Base-by-base conservation (phyloP, 2,329 filamentous ascomycete species). In the Bipolaris victoriae region DNA sequence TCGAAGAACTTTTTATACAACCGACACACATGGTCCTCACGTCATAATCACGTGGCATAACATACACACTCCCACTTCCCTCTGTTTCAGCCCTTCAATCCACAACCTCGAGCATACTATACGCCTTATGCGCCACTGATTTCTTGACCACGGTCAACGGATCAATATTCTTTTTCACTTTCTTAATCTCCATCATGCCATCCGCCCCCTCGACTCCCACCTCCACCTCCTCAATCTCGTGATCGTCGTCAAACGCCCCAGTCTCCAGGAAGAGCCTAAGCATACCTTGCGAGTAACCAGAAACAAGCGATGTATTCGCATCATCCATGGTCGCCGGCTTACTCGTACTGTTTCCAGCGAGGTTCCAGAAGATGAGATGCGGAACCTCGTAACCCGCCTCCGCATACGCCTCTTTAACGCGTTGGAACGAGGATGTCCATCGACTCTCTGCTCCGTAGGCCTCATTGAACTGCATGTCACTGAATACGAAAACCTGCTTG, bases 361-460 rank as follows among this genome's bases (percentile, higher is more conserved):
- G 74, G 63, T 86, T 86, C 85, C 84, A 87, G 68, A 85, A 87
- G 3, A 87, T 76, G n/a, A 88, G 72, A 67, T 84, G 78, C 0
- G 85, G 85, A 72, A 87, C 77, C 54, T 85, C 80, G 62, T 87
- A 87, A 0, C 85, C 84, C 2, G 80, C 79, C 0, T 77, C 69
- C 10, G 72, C 65, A 68, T 78, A 87, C 39, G 73, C 69, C 18
- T 57, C 58, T 66, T 81, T 74, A 67, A 88, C 80, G 4, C 81
- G 77, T 62, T 84, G 79, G 64, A 80, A 84, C 2, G 81, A 82
- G 0, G 79, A 80, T 3, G 66, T 71, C 80, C 81, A 84, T 11
- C 47, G 35, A 4, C 66, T 44, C 2, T 43, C 13, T 1, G 5
- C n/a, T 7, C 20, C 15, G 13, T 59, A 52, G 1, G 79, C 79